These are phyloP conservation scores for Annulohypoxylon bovei DNA, from an alignment of 495 filamentous ascomycete genomes.

Conservation along the genomic window DNA sequence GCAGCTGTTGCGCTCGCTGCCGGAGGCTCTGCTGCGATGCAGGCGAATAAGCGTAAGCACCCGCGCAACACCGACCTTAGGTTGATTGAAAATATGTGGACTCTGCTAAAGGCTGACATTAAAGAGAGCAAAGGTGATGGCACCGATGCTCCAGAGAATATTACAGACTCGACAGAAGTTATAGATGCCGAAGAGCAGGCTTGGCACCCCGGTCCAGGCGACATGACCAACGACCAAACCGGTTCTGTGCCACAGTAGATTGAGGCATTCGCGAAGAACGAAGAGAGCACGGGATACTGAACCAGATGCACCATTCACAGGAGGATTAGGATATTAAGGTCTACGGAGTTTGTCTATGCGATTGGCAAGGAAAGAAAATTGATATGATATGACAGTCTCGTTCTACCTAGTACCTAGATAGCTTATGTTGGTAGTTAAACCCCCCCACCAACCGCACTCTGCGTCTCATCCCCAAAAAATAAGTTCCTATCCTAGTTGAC, in stretches of 20 bases:
- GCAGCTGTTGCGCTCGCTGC: background rate
- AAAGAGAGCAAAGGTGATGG: background rate
- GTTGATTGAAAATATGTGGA: background rate
- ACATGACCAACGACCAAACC: background rate
- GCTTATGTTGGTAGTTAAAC: background rate
- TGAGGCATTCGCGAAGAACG: background rate
- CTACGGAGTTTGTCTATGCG: background rate
- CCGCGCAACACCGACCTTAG: background rate
- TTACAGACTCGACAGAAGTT: background rate
- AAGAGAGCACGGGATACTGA: background rate
- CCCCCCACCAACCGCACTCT: background rate
- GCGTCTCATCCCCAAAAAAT: background rate
- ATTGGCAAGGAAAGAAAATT: background rate
- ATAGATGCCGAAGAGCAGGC: background rate
- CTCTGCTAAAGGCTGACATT: background rate
- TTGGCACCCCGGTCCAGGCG: background rate
- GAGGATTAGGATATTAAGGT: background rate
- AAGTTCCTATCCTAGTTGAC: background rate
- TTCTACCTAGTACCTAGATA: background rate
- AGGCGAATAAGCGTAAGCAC: background rate
- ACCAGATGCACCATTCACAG: no score
- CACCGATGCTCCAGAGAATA: background rate
- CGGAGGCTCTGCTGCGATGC: background rate
- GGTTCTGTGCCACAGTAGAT: background rate
- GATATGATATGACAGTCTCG: background rate